These are phyloP conservation scores for Linum usitatissimum DNA, from an alignment of 345 rosid genomes.

Conservation along the genomic window DNA sequence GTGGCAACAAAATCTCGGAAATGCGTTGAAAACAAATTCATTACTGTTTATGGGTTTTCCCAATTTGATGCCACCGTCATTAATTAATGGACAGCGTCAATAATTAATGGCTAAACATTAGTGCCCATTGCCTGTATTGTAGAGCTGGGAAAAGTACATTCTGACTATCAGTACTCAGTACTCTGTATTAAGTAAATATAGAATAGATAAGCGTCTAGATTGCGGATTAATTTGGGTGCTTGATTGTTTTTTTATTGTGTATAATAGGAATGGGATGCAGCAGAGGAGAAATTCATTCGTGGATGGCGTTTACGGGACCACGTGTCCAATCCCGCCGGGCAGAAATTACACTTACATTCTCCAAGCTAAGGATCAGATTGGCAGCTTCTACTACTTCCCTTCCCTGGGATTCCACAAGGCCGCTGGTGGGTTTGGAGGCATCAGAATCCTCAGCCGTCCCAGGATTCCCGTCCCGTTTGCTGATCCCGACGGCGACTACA, in stretches of 20 bases:
- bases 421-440: slow-evolving; percentile 78
- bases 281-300: slow-evolving; percentile 75
- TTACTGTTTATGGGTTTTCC: background rate
- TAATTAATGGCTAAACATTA: background rate
- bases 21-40: background rate
- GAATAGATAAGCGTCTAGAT: background rate
- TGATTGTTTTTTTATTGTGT: background rate
- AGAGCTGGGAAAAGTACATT: no score
- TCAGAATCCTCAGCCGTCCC: slow-evolving; percentile 73
- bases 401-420: slow-evolving; percentile 88
- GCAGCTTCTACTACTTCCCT: slow-evolving; percentile 90
- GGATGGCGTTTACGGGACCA: slow-evolving; percentile 77
- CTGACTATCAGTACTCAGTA: background rate
- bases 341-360: slow-evolving; percentile 65
- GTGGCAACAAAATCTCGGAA: background rate
- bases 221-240: background rate
- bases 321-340: slow-evolving; percentile 89
- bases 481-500: slow-evolving; percentile 66
- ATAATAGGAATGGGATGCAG: slow-evolving; percentile 66
- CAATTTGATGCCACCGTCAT: background rate
- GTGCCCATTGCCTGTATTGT: background rate
- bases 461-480: slow-evolving; percentile 79
- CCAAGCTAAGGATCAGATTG: slow-evolving; percentile 88
- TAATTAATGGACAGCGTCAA: background rate
- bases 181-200: background rate